Base-by-base conservation (phyloP, 2,329 filamentous ascomycete species). In the Nemania serpens region DNA sequence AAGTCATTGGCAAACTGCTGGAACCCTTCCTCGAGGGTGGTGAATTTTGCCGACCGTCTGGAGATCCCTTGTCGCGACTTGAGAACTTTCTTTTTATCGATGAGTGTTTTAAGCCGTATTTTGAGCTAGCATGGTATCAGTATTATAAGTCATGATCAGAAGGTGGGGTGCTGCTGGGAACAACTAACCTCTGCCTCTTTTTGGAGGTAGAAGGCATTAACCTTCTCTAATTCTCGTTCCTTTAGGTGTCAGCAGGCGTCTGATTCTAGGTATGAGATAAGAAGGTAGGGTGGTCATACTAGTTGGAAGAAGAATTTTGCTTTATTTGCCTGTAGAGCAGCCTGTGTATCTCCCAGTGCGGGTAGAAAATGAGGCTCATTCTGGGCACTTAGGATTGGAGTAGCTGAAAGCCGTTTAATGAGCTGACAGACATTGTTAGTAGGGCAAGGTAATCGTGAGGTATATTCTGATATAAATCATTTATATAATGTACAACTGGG, bases 241-340 rank as follows among this genome's bases (percentile, higher is more conserved):
- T 97, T 75, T 63, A 67, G 60, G 57, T 61, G 70, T 85, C 63
- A 84, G 79, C 64, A 77, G 66, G 33, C 11, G 29, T 58, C 39
- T 37, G 22, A 54, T 34, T n/a, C 13, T 1, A 22, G 15, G 36
- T 18, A 49, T 39, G 18, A 22, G 59, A 25, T 41, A 33, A 12
- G 37, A n/a, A 37, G 43, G 13, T 57, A 13, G 22, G 15, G 42
- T n/a, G 41, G 56, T 68, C 87, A 75, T 85, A 97, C 93, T 77
- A 99, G 82, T 77, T 95, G 91, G 76, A 98, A 98, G 84, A 99
- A 99, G 79, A 99, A 99, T 11, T 94, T 96, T 58, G 94, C 94
- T 79, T 96, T 97, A 79, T 99, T 99, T 59, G 94, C 95, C 77
- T 97, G 93, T 51, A 98, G 82, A 47, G 93, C 90, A 51, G 89